These are phyloP conservation scores for Xylaria telfairii DNA, from an alignment of 495 filamentous ascomycete species.

Conservation along the genomic window DNA sequence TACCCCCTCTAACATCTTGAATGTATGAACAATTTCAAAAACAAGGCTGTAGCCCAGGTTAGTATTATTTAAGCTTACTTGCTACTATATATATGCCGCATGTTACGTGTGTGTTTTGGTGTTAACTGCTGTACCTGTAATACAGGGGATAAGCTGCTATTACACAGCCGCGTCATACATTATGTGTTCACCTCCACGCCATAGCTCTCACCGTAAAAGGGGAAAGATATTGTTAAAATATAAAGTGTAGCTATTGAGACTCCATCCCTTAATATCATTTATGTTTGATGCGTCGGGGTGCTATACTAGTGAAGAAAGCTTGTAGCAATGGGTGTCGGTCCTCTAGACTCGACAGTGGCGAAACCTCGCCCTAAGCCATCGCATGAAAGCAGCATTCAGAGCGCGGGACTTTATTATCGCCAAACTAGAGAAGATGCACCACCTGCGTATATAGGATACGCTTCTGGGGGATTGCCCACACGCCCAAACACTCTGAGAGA, in stretches of 20 bases:
- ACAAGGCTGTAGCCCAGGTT: too few species aligned
- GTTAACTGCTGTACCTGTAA: neutral
- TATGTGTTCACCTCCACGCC: neutral
- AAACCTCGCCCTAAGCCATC: neutral
- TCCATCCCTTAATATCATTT: neutral
- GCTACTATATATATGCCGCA: too few species aligned
- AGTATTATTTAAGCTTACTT: too few species aligned
- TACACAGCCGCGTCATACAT: neutral
- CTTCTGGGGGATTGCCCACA: neutral
- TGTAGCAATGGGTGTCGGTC: neutral
- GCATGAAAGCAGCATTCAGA: neutral
- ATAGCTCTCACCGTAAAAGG: neutral
- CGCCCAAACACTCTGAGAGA: neutral
- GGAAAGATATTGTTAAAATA: neutral
- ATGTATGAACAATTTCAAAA: too few species aligned
- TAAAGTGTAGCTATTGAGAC: constrained; percentile 1
- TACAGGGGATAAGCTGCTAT: neutral
- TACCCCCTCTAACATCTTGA: too few species aligned
- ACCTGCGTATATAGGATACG: neutral
- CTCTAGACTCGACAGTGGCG: neutral
- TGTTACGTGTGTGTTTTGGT: too few species aligned
- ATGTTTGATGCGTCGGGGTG: neutral
- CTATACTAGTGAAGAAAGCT: neutral
- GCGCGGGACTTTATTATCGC: neutral
- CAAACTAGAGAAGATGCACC: constrained; percentile 5